Base-by-base conservation (phyloP, 2,329 filamentous ascomycete species). In the Diaporthe eres region DNA sequence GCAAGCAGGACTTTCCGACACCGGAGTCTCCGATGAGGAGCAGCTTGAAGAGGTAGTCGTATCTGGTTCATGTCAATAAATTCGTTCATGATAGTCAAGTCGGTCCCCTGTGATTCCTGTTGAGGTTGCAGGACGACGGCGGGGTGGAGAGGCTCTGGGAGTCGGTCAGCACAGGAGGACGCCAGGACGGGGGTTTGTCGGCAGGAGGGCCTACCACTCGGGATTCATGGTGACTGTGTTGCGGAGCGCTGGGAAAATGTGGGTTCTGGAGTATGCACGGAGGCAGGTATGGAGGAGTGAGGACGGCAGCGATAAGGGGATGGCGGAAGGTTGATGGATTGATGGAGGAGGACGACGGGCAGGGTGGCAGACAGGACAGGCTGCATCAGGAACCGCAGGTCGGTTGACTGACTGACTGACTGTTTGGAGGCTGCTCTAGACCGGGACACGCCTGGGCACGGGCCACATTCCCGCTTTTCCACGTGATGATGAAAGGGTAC, bases 31-130 rank as follows among this genome's bases (percentile, higher is more conserved):
- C 97, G 92, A 99, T 99, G 90, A 99, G 96, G 87, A 99, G 95
- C 80, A 99, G 95, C 93, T 99, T 99, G 93, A 99, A 99, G 84
- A 99, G 95, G 87, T 99, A 99, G 87, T 99, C 97, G 94, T 99
- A 99, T 97, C 97, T 98, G 84, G 77, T 67, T 34, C 37, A 63
- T 76, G 77, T 85, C 75, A 84, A 81, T 68, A 72, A 70, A 74
- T 28, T 5, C n/a, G 15, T 65, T 10, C 25, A 65, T 17, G 51
- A 25, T 53, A 31, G 47, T n/a, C 34, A 17, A 31, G 9, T 25
- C n/a, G 51, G 22, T 19, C 60, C 72, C 17, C 55, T 68, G 57
- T 22, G 73, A 28, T 34, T 44, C n/a, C 53, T 39, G 58, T 15
- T 34, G 34, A 51, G 51, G 55, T 28, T n/a, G 70, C 39, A 42